These are phyloP conservation scores for Neurospora intermedia DNA, from an alignment of 495 filamentous ascomycete species.

Conservation along the genomic window DNA sequence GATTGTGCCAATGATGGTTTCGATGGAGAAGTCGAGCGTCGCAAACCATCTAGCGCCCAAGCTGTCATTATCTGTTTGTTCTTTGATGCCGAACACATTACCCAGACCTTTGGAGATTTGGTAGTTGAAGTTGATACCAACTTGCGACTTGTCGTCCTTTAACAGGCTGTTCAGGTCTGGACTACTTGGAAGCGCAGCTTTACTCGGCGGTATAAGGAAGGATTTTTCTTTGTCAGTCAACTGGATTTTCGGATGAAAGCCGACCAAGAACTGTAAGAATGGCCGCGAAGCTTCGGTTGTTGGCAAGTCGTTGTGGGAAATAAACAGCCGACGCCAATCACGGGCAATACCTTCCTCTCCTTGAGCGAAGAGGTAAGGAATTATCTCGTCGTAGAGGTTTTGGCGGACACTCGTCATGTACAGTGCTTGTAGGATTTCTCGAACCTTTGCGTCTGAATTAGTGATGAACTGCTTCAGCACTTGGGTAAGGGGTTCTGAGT, in stretches of 20 bases:
- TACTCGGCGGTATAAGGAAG: not conserved
- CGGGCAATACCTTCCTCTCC: conserved; percentile 40
- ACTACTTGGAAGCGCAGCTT: not conserved
- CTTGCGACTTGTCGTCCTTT: not conserved
- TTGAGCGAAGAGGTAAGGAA: conserved; percentile 43
- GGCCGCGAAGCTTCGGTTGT: conserved; percentile 12
- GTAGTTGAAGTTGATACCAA: conserved; percentile 18
- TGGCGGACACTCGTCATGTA: conserved; percentile 42
- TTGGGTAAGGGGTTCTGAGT: conserved; percentile 15
- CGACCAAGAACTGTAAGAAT: conserved; percentile 25
- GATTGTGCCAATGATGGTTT: conserved; percentile 52
- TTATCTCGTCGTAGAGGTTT: conserved; percentile 48
- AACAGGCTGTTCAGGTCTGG: not conserved
- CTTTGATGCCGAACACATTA: conserved; percentile 33
- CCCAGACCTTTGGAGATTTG: conserved; percentile 34
- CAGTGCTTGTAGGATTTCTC: conserved; percentile 29
- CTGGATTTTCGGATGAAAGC: conserved; percentile 18
- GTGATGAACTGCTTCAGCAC: conserved; percentile 24
- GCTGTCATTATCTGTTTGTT: conserved; percentile 45
- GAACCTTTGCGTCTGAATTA: conserved; percentile 15
- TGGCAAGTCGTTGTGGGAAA: conserved; percentile 24
- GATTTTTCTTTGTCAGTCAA: not conserved
- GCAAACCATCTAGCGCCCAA: conserved; percentile 60
- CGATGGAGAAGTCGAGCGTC: conserved; percentile 50
- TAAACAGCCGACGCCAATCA: conserved; percentile 43